Base-by-base conservation (phyloP, 2,329 filamentous ascomycete species). In the Pyricularia sp. region DNA sequence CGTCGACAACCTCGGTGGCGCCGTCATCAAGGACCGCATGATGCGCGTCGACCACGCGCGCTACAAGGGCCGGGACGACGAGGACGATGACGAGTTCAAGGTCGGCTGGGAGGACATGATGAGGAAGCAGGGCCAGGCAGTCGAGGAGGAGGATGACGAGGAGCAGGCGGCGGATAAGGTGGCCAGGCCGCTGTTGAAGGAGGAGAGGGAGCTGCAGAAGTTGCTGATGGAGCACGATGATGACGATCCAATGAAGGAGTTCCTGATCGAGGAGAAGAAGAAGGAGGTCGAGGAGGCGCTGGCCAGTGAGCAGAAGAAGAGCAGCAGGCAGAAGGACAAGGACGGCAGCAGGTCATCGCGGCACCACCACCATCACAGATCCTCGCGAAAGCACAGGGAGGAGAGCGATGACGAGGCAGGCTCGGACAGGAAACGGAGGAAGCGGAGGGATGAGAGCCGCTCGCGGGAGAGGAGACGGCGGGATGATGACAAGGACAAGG, bases 241-340 rank as follows among this genome's bases (percentile, higher is more conserved):
- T 28, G 94, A 98, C 71, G 95, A 99, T 77, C 95, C 95, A 0
- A 99, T 99, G 95, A 97, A 97, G 79, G 88, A 88, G 55, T 97
- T 92, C 74, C 77, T 98, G 72, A 88, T 97, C 67, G 87, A 94
- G 72, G 91, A 97, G 79, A 97, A 98, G 85, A 93, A 92, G 79
- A 92, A 93, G 76, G 92, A 97, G 77, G 86, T 97, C 14, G 88
- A 91, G 68, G 85, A 86, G 70, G 94, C 92, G 3, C 79, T 91
- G 73, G 82, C 83, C 71, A 85, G 79, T 73, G 76, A 84, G 67
- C 82, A 83, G 64, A 85, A 79, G 75, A 79, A 75, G 73, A 81
- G 82, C 69, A 61, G 82, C 70, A 78, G 79, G 68, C 84, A 79
- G 74, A 71, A 73, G 66, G 72, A 73, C 11, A 73, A 77, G 68